phyloP scores from a whole-genome alignment of 108 stramenopile genomes.

The Pseudonitzschia pungens region DNA sequence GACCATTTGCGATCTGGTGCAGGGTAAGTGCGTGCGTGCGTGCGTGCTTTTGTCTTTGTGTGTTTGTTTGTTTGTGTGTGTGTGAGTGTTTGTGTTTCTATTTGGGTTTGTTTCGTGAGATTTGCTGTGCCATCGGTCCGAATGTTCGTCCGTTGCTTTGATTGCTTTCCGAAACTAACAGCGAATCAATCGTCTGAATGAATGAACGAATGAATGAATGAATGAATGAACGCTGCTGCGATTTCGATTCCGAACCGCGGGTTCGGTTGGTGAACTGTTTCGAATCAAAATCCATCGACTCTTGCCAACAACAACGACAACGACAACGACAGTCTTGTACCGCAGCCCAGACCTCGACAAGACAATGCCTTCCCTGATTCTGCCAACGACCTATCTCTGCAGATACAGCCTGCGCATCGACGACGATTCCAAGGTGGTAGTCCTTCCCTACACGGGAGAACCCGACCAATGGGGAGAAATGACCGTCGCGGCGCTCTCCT shows the following conservation, averaged over 20 bases:
- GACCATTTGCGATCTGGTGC: constrained; percentile 47
- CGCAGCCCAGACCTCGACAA: constrained; percentile 29
- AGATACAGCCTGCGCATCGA: constrained; percentile 43
- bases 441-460: constrained; percentile 32
- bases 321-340: constrained; percentile 39
- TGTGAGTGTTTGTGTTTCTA: neutral
- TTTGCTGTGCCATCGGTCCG: neutral
- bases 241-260: neutral
- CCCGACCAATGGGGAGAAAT: constrained; percentile 20
- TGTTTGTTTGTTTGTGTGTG: neutral
- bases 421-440: constrained; percentile 14
- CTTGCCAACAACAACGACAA: too few species aligned
- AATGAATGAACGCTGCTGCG: too few species aligned
- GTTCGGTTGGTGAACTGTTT: too few species aligned
- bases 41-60: neutral
- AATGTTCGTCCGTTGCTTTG: too few species aligned
- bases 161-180: too few species aligned
- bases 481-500: neutral
- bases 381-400: constrained; percentile 46
- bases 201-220: too few species aligned
- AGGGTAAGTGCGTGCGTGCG: neutral
- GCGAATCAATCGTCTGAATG: too few species aligned
- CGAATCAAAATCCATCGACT: too few species aligned
- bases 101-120: too few species aligned
- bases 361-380: constrained; percentile 17